These are phyloP conservation scores for Hordeum marinum DNA, from an alignment of 176 grass and related monocot genomes.

Conservation along the genomic window DNA sequence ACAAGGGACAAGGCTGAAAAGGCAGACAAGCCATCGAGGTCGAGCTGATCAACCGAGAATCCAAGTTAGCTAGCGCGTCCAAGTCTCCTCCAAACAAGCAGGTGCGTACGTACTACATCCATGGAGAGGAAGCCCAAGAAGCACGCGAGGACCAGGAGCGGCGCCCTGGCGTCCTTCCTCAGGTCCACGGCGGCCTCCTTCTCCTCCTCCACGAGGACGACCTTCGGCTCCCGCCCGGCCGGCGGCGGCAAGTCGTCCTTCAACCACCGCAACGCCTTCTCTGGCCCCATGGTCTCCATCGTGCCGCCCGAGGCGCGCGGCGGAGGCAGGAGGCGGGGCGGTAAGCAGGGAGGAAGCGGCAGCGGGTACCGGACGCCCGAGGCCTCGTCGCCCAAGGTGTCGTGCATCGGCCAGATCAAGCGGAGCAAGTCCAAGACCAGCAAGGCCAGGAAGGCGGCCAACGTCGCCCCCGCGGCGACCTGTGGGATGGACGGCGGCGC, in stretches of 20 bases:
- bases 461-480: not conserved
- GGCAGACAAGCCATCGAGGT: not conserved
- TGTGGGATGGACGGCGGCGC: slow-evolving; percentile 44
- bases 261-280: slow-evolving; percentile 68
- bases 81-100: not conserved
- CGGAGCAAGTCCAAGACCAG: slow-evolving; percentile 33
- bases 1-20: not conserved
- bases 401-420: slow-evolving; percentile 93
- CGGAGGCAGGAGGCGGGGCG: not conserved
- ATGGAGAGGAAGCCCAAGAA: slow-evolving; percentile 24
- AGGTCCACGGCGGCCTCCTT: slow-evolving; percentile 47
- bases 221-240: not conserved
- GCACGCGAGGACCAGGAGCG: slow-evolving; percentile 34
- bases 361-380: slow-evolving; percentile 48
- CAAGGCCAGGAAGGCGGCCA: not conserved
- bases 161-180: slow-evolving; percentile 51
- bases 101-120: not conserved
- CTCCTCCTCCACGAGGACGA: slow-evolving; percentile 15
- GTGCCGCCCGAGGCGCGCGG: slow-evolving; percentile 66
- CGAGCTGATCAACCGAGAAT: not conserved
- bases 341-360: not conserved
- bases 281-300: slow-evolving; percentile 67
- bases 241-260: slow-evolving; percentile 8
- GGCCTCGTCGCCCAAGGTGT: slow-evolving; percentile 81
- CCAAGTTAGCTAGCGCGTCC: not conserved